A percentile compares a stretch with the other conserved stretches of the same genome.
phyloP scores from a whole-genome alignment of 768 basidiomycete genomes.

The Termitomyces sp. region DNA sequence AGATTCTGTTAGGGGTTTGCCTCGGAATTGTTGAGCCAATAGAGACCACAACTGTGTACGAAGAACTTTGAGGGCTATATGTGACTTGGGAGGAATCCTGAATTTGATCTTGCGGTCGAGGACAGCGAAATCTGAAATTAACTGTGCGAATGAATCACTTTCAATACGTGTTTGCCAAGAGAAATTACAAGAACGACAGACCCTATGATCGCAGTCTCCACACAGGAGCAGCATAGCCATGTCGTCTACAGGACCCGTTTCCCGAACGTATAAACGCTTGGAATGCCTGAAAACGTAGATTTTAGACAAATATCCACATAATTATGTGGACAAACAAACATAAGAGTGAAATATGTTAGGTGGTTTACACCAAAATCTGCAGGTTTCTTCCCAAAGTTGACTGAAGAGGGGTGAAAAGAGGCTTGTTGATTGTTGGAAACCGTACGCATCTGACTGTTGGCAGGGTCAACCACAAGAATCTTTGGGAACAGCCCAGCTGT shows the following conservation, averaged over 20 bases:
- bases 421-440: constrained; percentile 76
- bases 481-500: constrained; percentile 90
- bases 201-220: constrained; percentile 89
- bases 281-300: constrained; percentile 62
- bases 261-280: constrained; percentile 90
- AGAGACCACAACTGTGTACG: constrained; percentile 56
- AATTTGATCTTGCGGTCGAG: constrained; percentile 87
- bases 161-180: background rate
- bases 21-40: constrained; percentile 63
- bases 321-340: constrained; percentile 43
- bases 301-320: constrained; percentile 6
- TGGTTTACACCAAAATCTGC: constrained; percentile 71
- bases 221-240: constrained; percentile 77
- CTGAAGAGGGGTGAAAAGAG: constrained; percentile 85
- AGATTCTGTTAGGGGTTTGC: constrained; percentile 48
- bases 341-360: constrained; percentile 83
- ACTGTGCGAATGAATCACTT: constrained; percentile 33
- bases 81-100: constrained; percentile 61
- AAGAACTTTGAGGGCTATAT: constrained; percentile 75
- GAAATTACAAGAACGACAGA: background rate
- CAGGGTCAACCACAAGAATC: constrained; percentile 64
- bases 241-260: constrained; percentile 86
- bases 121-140: constrained; percentile 60
- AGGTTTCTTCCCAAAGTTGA: constrained; percentile 73
- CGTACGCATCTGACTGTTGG: constrained; percentile 64